phyloP scores from a whole-genome alignment of 345 rosid genomes.

The Euclidium syriacum region DNA sequence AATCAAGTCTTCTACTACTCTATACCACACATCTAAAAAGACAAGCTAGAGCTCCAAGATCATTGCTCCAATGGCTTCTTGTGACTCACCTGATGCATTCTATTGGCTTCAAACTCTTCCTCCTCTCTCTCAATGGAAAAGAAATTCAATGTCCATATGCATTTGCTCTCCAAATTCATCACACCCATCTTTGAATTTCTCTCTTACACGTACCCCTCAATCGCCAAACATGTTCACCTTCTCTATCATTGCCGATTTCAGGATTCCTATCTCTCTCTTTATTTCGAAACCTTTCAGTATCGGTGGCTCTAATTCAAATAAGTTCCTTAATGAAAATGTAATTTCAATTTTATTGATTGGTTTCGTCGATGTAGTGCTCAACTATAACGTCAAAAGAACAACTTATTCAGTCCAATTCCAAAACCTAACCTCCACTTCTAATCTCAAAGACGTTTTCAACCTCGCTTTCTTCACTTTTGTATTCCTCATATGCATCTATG shows the following conservation, averaged over 20 bases:
- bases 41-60: neutral
- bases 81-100: conserved; percentile 46
- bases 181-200: conserved; percentile 56
- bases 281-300: conserved; percentile 50
- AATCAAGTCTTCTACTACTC: neutral
- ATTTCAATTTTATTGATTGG: conserved; percentile 43
- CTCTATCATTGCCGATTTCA: conserved; percentile 48
- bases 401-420: conserved; percentile 41
- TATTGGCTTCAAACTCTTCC: conserved; percentile 69
- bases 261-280: conserved; percentile 53
- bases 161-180: conserved; percentile 49
- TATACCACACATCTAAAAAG: neutral
- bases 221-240: conserved; percentile 37
- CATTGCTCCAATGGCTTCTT: conserved; percentile 45
- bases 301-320: conserved; percentile 8
- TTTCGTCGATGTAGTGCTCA: conserved; percentile 55
- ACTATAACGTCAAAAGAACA: conserved; percentile 39
- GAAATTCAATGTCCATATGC: conserved; percentile 43
- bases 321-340: conserved; percentile 32
- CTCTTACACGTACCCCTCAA: conserved; percentile 31
- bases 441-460: conserved; percentile 54
- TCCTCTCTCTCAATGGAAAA: conserved; percentile 49
- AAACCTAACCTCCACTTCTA: conserved; percentile 28
- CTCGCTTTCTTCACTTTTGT: conserved; percentile 57
- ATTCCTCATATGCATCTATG: conserved; percentile 66